phyloP scores from a whole-genome alignment of 2,329 filamentous ascomycete genomes.

The Lecanosticta acicola region DNA sequence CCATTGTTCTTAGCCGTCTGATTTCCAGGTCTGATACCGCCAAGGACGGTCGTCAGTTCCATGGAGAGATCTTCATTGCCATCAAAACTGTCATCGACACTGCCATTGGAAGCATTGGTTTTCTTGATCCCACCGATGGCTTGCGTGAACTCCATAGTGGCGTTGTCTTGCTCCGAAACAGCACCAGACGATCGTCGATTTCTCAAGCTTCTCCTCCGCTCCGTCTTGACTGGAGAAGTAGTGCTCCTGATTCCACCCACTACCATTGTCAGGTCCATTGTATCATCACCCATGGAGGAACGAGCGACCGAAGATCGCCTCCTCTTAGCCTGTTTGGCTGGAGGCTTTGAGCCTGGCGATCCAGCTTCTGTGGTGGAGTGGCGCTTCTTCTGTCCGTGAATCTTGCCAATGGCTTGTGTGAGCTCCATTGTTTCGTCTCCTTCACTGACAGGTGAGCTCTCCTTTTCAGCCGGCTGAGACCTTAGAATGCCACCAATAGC shows the following conservation, averaged over 20 bases:
- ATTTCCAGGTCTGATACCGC: conserved; percentile 36
- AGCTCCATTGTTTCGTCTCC: conserved; percentile 51
- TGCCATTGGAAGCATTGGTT: neutral
- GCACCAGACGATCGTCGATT: conserved; percentile 33
- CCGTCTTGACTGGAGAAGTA: conserved; percentile 22
- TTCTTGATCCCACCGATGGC: conserved; percentile 43
- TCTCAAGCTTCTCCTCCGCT: conserved; percentile 30
- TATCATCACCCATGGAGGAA: conserved; percentile 37
- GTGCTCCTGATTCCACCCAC: conserved; percentile 32
- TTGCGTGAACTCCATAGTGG: conserved; percentile 53
- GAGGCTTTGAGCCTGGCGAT: conserved; percentile 24
- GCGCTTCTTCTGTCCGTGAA: conserved; percentile 42
- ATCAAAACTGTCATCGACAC: conserved; percentile 28
- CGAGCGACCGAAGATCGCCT: conserved; percentile 34
- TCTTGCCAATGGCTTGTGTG: conserved; percentile 50
- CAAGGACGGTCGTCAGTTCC: conserved; percentile 48
- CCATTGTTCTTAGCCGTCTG: conserved; percentile 20
- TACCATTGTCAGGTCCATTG: conserved; percentile 38
- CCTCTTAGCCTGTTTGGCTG: conserved; percentile 28
- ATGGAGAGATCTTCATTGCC: conserved; percentile 48
- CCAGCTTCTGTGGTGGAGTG: conserved; percentile 36
- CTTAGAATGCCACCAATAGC: conserved; percentile 73
- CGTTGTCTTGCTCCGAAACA: conserved; percentile 39
- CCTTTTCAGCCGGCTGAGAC: conserved; percentile 31
- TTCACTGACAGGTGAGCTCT: conserved; percentile 35